Conservation (phyloP, 2,329 filamentous ascomycete genomes). For the Westerdykella sp. region DNA sequence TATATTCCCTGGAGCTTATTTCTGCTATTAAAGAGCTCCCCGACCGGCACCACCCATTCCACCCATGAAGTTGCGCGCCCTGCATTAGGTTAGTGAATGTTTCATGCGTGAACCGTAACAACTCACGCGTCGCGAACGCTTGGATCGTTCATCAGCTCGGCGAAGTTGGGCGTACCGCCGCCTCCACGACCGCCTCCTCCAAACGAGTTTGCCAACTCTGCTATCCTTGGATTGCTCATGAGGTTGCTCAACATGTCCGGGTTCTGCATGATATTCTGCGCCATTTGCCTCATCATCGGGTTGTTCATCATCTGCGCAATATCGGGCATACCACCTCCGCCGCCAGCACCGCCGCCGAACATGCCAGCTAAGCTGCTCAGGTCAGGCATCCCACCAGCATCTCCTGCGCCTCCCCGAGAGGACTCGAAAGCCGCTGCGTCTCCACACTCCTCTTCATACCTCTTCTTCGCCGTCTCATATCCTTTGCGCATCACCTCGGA, state of each 20-base stretch:
- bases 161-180: slow-evolving; percentile 84
- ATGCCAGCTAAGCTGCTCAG: slow-evolving; percentile 40
- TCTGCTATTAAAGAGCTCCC: slow-evolving; percentile 2
- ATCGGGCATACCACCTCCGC: slow-evolving; percentile 78
- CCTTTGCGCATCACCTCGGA: slow-evolving; percentile 98
- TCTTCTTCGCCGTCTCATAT: slow-evolving; percentile 83
- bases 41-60: slow-evolving; percentile 38
- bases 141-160: slow-evolving; percentile 83
- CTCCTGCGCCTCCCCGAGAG: slow-evolving; percentile 25
- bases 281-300: slow-evolving; percentile 97
- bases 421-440: slow-evolving; percentile 45
- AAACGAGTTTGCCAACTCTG: slow-evolving; percentile 81
- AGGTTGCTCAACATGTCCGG: slow-evolving; percentile 85
- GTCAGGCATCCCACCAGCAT: slow-evolving; percentile 43
- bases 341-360: slow-evolving; percentile 56
- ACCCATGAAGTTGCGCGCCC: slow-evolving; percentile 65
- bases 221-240: slow-evolving; percentile 86
- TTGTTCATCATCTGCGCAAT: slow-evolving; percentile 75
- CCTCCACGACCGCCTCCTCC: slow-evolving; percentile 45
- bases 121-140: slow-evolving; percentile 88
- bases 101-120: not conserved
- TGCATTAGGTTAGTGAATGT: slow-evolving; percentile 21
- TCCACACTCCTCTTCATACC: slow-evolving; percentile 71
- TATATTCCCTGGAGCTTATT: too few species aligned
- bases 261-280: slow-evolving; percentile 95